Percentiles rank a stretch among this genome's conserved stretches.
Conservation (phyloP, 1,284 basidiomycete species). For the Microbotryum intermedium region DNA sequence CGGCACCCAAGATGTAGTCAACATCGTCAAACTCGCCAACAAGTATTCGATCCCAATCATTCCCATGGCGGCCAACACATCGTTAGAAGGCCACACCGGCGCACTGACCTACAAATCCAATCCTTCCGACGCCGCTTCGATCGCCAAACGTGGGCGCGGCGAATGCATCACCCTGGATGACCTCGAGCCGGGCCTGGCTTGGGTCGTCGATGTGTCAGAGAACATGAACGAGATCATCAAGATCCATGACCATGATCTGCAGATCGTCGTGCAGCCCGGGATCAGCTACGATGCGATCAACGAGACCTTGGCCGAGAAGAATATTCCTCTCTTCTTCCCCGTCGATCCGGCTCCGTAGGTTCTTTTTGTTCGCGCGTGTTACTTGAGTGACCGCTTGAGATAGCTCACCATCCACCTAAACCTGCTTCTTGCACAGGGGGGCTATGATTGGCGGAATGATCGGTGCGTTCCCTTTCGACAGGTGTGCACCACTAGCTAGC, state of each 20-base stretch:
- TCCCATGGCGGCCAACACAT: constrained; percentile 60
- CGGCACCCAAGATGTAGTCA: constrained; percentile 58
- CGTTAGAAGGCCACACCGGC: constrained; percentile 45
- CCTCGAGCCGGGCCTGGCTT: constrained; percentile 26
- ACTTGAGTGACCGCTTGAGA: background rate
- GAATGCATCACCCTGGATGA: constrained; percentile 20
- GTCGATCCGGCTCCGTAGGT: constrained; percentile 43
- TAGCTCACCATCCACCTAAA: background rate
- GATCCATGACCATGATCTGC: constrained; percentile 69
- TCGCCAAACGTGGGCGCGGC: constrained; percentile 16
- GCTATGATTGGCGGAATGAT: constrained; percentile 69
- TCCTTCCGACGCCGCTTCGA: constrained; percentile 4
- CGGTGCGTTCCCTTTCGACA: background rate
- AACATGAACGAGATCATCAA: constrained; percentile 73
- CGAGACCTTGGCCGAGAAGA: constrained; percentile 57
- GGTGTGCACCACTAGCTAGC: too few relatives aligned
- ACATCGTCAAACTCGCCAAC: constrained; percentile 53
- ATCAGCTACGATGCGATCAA: constrained; percentile 81
- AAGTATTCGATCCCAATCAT: constrained; percentile 62
- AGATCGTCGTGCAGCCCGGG: constrained; percentile 56
- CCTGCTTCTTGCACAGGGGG: background rate
- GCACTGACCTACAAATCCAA: constrained; percentile 22
- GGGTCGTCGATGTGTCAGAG: constrained; percentile 58
- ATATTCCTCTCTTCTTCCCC: constrained; percentile 78
- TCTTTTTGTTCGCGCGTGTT: background rate